Conservation (phyloP, 352 stramenopile genomes). For the Pythium grandisporangium region DNA sequence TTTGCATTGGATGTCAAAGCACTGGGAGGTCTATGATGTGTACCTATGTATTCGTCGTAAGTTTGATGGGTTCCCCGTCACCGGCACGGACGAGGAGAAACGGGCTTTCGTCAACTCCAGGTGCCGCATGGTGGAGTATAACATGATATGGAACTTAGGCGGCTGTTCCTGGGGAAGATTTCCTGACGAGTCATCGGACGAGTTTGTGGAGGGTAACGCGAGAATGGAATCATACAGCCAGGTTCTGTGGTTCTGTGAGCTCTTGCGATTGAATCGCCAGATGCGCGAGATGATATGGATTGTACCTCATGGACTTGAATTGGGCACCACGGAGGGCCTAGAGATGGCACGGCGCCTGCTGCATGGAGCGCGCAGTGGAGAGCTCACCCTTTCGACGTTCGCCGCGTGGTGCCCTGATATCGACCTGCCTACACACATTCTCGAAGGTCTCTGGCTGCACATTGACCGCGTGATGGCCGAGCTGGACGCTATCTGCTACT, state of each 20-base stretch:
- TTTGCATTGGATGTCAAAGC: constrained; percentile 12
- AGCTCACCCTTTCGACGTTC: constrained; percentile 8
- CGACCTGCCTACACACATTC: constrained; percentile 1
- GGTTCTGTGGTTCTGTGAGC: constrained; percentile 8
- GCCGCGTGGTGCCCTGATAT: background rate
- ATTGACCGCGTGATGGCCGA: constrained; percentile 9
- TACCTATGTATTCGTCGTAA: constrained; percentile 2
- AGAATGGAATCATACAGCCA: constrained; percentile 8
- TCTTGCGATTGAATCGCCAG: constrained; percentile 3
- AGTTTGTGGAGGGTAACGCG: constrained; percentile 4
- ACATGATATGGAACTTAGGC: constrained; percentile 12
- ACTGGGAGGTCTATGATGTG: constrained; percentile 6
- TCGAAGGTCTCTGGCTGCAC: constrained; percentile 10
- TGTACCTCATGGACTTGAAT: background rate
- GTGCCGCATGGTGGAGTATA: constrained; percentile 3
- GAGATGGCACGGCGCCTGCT: constrained; percentile 2
- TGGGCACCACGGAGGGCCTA: background rate
- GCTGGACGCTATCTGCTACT: constrained; percentile 5
- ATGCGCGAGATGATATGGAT: background rate
- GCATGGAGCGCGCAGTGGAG: constrained; percentile 3
- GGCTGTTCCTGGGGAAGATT: constrained; percentile 16
- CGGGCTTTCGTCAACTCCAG: constrained; percentile 3
- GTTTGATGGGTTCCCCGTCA: constrained; percentile 1
- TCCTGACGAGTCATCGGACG: constrained; percentile 6
- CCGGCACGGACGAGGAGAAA: constrained; percentile 3